A percentile compares a stretch with the other conserved stretches of the same genome.
phyloP scores from a whole-genome alignment of 768 basidiomycete genomes.

The Astraeus odoratus region DNA sequence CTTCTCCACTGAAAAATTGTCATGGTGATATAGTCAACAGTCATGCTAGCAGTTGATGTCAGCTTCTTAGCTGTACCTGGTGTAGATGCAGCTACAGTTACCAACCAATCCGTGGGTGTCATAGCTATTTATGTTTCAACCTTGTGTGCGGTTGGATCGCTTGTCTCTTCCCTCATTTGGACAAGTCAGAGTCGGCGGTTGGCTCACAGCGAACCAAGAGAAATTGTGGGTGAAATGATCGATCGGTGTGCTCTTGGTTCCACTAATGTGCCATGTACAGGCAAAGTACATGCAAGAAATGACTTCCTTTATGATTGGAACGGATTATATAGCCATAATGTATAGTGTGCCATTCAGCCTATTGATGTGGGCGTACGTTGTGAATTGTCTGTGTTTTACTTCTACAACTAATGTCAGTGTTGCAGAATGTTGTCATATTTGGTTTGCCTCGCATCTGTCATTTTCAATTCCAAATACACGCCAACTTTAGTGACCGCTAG shows the following conservation, averaged over 20 bases:
- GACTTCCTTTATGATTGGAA: slow-evolving; percentile 11
- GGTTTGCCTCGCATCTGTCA: slow-evolving; percentile 16
- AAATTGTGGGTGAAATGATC: slow-evolving; percentile 30
- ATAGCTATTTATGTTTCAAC: slow-evolving; percentile 35
- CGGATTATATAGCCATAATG: slow-evolving; percentile 25
- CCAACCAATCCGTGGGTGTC: slow-evolving; percentile 10
- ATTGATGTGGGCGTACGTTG: slow-evolving; percentile 25
- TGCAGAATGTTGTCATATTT: slow-evolving; percentile 23
- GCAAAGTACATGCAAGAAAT: slow-evolving; percentile 20
- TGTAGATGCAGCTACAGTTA: slow-evolving; percentile 15
- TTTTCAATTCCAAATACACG: slow-evolving; percentile 14
- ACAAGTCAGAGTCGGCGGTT: slow-evolving; percentile 29
- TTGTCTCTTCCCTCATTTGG: slow-evolving; percentile 31
- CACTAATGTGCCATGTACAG: slow-evolving; percentile 5
- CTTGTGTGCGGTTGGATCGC: slow-evolving; percentile 27
- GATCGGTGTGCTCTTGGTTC: too few species aligned
- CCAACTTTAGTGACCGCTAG: slow-evolving; percentile 10
- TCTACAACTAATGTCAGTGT: not conserved
- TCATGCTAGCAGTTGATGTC: slow-evolving; percentile 46
- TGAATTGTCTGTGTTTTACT: not conserved
- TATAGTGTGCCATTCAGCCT: slow-evolving; percentile 30
- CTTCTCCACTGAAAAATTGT: not conserved
- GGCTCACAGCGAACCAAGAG: slow-evolving; percentile 10
- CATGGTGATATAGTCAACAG: slow-evolving; percentile 36
- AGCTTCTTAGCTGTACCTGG: slow-evolving; percentile 47